A percentile compares a stretch with the other conserved stretches of the same genome.
These are phyloP conservation scores for Pharus latifolius DNA, from an alignment of 176 grass and related monocot genomes.

Conservation along the genomic window DNA sequence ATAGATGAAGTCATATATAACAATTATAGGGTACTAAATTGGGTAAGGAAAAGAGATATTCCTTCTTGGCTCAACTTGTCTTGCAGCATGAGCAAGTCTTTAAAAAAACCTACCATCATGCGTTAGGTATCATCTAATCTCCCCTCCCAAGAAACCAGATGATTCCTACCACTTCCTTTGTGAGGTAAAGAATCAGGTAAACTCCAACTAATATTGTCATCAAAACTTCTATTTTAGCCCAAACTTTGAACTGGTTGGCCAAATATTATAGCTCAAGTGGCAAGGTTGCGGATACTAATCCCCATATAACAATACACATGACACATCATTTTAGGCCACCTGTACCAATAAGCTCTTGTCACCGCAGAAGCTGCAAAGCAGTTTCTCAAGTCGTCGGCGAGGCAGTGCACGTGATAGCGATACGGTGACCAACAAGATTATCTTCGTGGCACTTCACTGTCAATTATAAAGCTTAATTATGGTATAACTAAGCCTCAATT, in stretches of 20 bases:
- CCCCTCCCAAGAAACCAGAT: constrained; percentile 24
- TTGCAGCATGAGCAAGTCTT: constrained; percentile 33
- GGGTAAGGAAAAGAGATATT: not conserved
- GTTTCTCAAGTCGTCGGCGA: constrained; percentile 48
- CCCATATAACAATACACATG: not conserved
- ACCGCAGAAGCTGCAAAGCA: constrained; percentile 22
- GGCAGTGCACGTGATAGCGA: constrained; percentile 49
- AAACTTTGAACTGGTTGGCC: constrained; percentile 10
- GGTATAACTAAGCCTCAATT: constrained; percentile 16
- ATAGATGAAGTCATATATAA: too few species aligned
- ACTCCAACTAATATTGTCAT: not conserved
- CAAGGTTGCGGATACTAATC: constrained; percentile 23
- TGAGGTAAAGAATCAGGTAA: constrained; percentile 5
- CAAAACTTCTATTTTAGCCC: constrained; percentile 20
- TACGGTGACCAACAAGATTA: constrained; percentile 36
- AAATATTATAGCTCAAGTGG: constrained; percentile 26
- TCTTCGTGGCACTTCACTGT: not conserved
- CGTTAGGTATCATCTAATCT: constrained; percentile 23
- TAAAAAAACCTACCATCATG: constrained; percentile 17
- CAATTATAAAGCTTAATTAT: not conserved
- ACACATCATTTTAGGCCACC: constrained; percentile 30
- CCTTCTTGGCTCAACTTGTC: constrained; percentile 25
- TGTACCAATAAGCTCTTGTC: not conserved
- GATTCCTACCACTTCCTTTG: constrained; percentile 19
- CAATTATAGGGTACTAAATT: constrained; percentile 12